Evolutionary conservation across 2,329 filamentous ascomycete genomes (phyloP).

Genomic region (Calonectria honghensis): DNA sequence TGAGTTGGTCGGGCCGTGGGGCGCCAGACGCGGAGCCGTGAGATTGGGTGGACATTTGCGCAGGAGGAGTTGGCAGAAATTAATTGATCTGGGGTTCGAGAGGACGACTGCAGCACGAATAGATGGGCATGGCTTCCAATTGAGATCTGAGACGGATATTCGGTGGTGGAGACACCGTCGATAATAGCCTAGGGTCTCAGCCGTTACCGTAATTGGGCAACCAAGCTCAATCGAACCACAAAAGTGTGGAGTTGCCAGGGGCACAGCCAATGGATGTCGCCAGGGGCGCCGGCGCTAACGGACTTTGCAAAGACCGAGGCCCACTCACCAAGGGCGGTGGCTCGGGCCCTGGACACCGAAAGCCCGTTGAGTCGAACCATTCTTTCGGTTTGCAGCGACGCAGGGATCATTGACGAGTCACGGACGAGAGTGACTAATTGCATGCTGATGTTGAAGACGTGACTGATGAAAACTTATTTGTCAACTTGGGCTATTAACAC

Average conservation of each 20-base stretch:
- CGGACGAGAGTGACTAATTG: background rate
- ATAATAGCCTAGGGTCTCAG: too few relatives aligned
- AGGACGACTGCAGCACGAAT: background rate
- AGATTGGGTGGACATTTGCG: background rate
- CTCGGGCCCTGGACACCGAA: background rate
- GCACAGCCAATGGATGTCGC: background rate
- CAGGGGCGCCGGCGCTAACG: background rate
- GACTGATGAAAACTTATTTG: background rate
- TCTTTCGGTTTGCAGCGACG: background rate
- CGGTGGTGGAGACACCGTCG: conserved; percentile 21
- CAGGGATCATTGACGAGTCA: background rate
- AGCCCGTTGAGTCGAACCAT: conserved; percentile 15
- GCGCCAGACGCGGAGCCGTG: background rate
- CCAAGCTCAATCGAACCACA: background rate
- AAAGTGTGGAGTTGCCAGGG: background rate
- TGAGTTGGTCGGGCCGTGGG: background rate
- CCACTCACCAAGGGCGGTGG: background rate
- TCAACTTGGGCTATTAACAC: background rate
- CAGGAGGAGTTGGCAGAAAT: background rate
- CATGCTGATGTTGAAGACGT: background rate
- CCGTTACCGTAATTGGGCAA: conserved; percentile 21
- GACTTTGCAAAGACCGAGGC: conserved; percentile 10
- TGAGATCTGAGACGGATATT: conserved; percentile 9
- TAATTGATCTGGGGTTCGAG: background rate
- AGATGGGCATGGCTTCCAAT: background rate